A percentile compares a stretch with the other conserved stretches of the same genome.
Evolutionary conservation across 805 yeast genomes (phyloP).

Genomic region (Candida multigemmis): DNA sequence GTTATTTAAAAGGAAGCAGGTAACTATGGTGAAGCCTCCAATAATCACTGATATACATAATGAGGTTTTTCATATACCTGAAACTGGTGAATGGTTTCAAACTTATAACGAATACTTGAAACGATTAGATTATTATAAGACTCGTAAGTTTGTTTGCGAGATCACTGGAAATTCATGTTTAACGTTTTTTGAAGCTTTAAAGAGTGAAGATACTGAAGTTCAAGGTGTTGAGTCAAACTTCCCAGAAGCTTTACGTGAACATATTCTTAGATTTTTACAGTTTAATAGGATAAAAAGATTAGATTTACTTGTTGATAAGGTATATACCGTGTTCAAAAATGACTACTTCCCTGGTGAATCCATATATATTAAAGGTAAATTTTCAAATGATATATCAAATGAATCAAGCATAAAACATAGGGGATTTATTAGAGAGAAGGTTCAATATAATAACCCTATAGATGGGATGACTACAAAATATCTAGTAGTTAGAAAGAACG

Average conservation of each 20-base stretch:
- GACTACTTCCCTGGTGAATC: slow-evolving; percentile 91
- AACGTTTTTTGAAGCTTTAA: slow-evolving; percentile 82
- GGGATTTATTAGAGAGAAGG: slow-evolving; percentile 78
- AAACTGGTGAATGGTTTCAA: slow-evolving; percentile 83
- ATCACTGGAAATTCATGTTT: slow-evolving; percentile 89
- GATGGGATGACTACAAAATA: slow-evolving; percentile 45
- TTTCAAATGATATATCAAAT: slow-evolving; percentile 4
- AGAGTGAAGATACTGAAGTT: slow-evolving; percentile 52
- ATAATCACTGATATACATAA: slow-evolving; percentile 40
- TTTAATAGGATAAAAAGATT: slow-evolving; percentile 74
- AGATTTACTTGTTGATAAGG: slow-evolving; percentile 82
- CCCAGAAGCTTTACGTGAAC: slow-evolving; percentile 89
- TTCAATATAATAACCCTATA: slow-evolving; percentile 51
- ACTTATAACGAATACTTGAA: slow-evolving; percentile 67
- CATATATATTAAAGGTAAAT: slow-evolving; percentile 45
- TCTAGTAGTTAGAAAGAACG: slow-evolving; percentile 52
- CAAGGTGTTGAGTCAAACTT: slow-evolving; percentile 67
- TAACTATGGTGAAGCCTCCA: slow-evolving; percentile 48
- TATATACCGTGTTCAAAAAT: slow-evolving; percentile 64
- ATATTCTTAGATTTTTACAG: slow-evolving; percentile 78
- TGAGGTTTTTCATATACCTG: slow-evolving; percentile 73
- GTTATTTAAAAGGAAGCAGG: slow-evolving; percentile 65
- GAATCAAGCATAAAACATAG: slow-evolving; percentile 20
- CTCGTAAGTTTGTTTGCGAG: slow-evolving; percentile 86
- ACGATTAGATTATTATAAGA: slow-evolving; percentile 63